Evolutionary conservation across 1,139 yeast genomes (phyloP), one percentile per base, ranked within the genome.

Genomic region (Suhomyces terraborum): DNA sequence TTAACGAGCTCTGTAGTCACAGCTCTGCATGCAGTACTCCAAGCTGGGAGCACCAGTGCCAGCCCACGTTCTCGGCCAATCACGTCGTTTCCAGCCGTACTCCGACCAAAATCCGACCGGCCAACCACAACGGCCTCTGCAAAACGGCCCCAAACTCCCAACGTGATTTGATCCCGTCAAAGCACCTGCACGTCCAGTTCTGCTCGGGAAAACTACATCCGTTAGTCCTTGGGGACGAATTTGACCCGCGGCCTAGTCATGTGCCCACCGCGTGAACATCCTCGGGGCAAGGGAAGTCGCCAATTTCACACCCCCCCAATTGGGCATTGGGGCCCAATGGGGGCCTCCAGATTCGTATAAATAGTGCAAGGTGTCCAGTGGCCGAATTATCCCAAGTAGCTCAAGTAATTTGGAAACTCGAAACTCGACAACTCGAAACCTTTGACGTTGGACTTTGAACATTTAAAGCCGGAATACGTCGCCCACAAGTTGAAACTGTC

Each of bases 241-340:
- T 29, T 22, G 26, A 32, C 17, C 49, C 49, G 47, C 46, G 49
- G 49, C 34, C 40, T 25, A 30, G 36, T 40, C 43, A 44, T 44
- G 45, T 46, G 46, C 40, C 34, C 43, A 28, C 19, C 12, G 22
- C 21, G 13, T 23, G 16, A 23, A 4, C 21, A 25, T 30, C 46
- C 47, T 47, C 55, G 55, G 55, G 41, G 38, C 36, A 50, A 49
- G 36, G 55, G 55, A 50, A 30, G 39, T 38, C 33, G 28, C 39
- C 32, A 30, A 30, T 33, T 36, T 40, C 42, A 40, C 40, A 32
- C 23, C 35, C 33, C 19, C 35, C 33, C 19, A 30, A n/a, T n/a
- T n/a, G n/a, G n/a, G n/a, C n/a, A n/a, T n/a, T n/a, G n/a, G n/a
- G n/a, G n/a, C n/a, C n/a, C n/a, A n/a, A n/a, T n/a, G 23, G 26